A percentile compares a stretch with the other conserved stretches of the same genome.
Conservation (phyloP, 768 basidiomycete genomes). For the Rhizopogon sp. region DNA sequence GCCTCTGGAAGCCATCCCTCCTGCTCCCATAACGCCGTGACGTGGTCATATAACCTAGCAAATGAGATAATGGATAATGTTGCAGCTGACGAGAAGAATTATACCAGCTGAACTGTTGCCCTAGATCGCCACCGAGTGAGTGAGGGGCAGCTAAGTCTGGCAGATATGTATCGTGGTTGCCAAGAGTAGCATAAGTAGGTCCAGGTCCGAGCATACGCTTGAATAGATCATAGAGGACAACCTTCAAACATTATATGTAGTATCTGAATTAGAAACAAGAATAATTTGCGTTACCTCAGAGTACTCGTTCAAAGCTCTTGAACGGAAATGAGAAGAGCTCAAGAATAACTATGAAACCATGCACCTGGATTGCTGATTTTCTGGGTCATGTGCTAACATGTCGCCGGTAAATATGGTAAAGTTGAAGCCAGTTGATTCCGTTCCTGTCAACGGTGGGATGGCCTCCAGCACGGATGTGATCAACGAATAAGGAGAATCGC, state of each 20-base stretch:
- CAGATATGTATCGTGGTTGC: constrained; percentile 72
- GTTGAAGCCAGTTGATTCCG: constrained; percentile 54
- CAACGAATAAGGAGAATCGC: constrained; percentile 64
- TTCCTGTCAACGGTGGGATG: constrained; percentile 62
- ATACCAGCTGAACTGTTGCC: constrained; percentile 46
- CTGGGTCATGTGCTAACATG: constrained; percentile 66
- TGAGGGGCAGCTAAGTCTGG: constrained; percentile 56
- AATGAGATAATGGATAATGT: not conserved
- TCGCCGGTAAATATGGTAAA: constrained; percentile 73
- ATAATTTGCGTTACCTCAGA: constrained; percentile 42
- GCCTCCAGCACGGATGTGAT: constrained; percentile 56
- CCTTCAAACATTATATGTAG: constrained; percentile 29
- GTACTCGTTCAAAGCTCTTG: constrained; percentile 55
- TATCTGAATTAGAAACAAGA: constrained; percentile 1
- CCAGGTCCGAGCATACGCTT: constrained; percentile 56
- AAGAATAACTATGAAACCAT: constrained; percentile 6
- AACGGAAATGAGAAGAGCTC: constrained; percentile 1
- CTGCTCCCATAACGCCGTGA: constrained; percentile 65
- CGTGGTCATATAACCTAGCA: constrained; percentile 71
- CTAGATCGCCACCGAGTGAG: constrained; percentile 48
- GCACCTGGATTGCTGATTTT: constrained; percentile 57
- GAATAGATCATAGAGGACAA: constrained; percentile 62
- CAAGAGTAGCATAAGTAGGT: constrained; percentile 71
- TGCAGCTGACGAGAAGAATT: not conserved
- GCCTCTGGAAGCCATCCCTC: constrained; percentile 63